Evolutionary conservation across 345 rosid species (phyloP).

Genomic region (Lepidium sativum): DNA sequence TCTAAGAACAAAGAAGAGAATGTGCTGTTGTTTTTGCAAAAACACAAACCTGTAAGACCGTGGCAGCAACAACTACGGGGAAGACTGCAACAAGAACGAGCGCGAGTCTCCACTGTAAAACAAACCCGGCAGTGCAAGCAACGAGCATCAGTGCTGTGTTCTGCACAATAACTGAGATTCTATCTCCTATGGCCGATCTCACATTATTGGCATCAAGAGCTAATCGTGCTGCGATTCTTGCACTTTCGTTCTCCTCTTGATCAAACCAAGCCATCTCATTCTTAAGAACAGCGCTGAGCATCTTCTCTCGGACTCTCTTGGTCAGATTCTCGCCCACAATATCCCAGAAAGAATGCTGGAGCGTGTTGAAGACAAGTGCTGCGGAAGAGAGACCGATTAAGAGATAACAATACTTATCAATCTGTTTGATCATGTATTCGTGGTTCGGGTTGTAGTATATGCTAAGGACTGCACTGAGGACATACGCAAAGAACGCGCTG

Average conservation of each 20-base stretch:
- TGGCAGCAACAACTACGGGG: conserved; percentile 97
- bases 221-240: conserved; percentile 79
- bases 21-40: not conserved
- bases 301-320: conserved; percentile 89
- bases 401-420: conserved; percentile 80
- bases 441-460: conserved; percentile 84
- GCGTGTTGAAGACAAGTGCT: conserved; percentile 81
- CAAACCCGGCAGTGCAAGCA: conserved; percentile 96
- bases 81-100: conserved; percentile 89
- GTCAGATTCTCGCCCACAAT: conserved; percentile 97
- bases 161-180: conserved; percentile 93
- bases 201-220: conserved; percentile 97
- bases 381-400: conserved; percentile 93
- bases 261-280: conserved; percentile 99
- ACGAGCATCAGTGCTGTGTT: conserved; percentile 91
- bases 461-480: conserved; percentile 86
- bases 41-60: conserved; percentile 79
- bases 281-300: conserved; percentile 78
- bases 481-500: conserved; percentile 93
- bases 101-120: conserved; percentile 98
- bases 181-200: conserved; percentile 94
- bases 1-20: not conserved
- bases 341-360: conserved; percentile 97
- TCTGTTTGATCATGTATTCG: conserved; percentile 77
- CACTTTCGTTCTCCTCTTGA: conserved; percentile 95